Base-by-base conservation (phyloP, 148 eudicot genomes). In the Persicaria tinctoria region DNA sequence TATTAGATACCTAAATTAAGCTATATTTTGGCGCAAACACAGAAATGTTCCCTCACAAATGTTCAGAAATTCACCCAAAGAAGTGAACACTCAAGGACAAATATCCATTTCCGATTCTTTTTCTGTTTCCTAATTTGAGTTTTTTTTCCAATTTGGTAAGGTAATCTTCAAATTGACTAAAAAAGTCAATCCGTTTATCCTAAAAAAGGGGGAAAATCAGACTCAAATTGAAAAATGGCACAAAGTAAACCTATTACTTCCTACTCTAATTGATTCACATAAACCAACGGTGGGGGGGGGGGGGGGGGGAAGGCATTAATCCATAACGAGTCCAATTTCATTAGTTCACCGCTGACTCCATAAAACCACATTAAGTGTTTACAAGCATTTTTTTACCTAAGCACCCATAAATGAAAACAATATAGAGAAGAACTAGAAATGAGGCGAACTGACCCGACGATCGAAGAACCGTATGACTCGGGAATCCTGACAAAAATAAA, bases 381-480 rank as follows among this genome's bases (percentile, higher is more conserved):
- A 55, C 23, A 14, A 55, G 6, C 14, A 55, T n/a, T 55, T 0
- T 0, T n/a, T 55, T 55, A 6, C 18, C 59, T 54, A 11, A 16
- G 18, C 6, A 54, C 59, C 59, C 59, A 54, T 3, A 8, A 57
- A 57, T 0, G 6, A 57, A 2, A 16, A 4, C 63, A 54, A 47
- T 27, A 8, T 1, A 56, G 0, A 17, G 45, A 63, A 9, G 48
- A 14, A 17, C n/a, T 45, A 68, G 55, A 11, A 17, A 38, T 18
- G 11, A 75, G 75, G 56, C 45, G 55, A 70, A 77, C 91, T 81
- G 46, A 95, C 98, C 97, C 92, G 86, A 8, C 98, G 96, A 83
- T 95, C 98, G 27, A 95, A 95, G 77, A 95, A 80, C 54, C 97
- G 91, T 72, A 95, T 78, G 75, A 90, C 89, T 74, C 96, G 88